A percentile compares a stretch with the other conserved stretches of the same genome.
Conservation (phyloP, 495 filamentous ascomycete species). For the Annulohypoxylon maeteangense region DNA sequence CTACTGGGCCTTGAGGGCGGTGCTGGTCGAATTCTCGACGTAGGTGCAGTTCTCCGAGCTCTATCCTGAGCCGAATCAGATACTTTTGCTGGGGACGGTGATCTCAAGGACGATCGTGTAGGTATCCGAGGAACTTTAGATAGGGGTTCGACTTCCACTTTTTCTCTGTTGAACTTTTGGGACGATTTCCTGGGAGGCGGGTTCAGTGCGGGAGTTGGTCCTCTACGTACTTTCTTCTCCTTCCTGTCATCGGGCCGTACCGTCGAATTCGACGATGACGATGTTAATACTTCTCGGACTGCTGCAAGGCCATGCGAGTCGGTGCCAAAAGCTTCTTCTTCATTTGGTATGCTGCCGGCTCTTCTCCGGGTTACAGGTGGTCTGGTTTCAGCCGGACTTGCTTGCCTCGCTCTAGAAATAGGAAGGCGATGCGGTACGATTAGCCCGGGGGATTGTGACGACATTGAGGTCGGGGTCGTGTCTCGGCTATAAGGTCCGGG, state of each 20-base stretch:
- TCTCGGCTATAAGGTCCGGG: slow-evolving; percentile 82
- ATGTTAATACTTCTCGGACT: slow-evolving; percentile 71
- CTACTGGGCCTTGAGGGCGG: slow-evolving; percentile 78
- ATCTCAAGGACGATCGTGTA: slow-evolving; percentile 46
- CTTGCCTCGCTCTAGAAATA: slow-evolving; percentile 67
- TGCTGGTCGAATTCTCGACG: slow-evolving; percentile 47
- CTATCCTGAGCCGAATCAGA: slow-evolving; percentile 31
- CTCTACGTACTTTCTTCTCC: slow-evolving; percentile 57
- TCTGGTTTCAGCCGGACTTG: slow-evolving; percentile 71
- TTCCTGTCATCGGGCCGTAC: slow-evolving; percentile 60
- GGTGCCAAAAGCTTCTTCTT: slow-evolving; percentile 57
- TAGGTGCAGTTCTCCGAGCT: slow-evolving; percentile 42
- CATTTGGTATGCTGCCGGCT: slow-evolving; percentile 63
- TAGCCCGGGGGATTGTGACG: slow-evolving; percentile 91
- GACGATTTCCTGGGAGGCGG: slow-evolving; percentile 73
- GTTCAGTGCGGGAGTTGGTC: slow-evolving; percentile 63
- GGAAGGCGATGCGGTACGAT: slow-evolving; percentile 67
- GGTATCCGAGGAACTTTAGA: slow-evolving; percentile 46
- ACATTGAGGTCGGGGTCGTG: slow-evolving; percentile 94
- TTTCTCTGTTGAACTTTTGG: slow-evolving; percentile 61
- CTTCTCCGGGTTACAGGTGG: slow-evolving; percentile 74
- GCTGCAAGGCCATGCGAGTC: slow-evolving; percentile 68
- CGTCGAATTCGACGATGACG: slow-evolving; percentile 69
- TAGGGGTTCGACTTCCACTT: slow-evolving; percentile 48
- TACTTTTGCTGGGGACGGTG: slow-evolving; percentile 47